Conservation (phyloP, 2,329 filamentous ascomycete species). For the Cladosporium sp. region DNA sequence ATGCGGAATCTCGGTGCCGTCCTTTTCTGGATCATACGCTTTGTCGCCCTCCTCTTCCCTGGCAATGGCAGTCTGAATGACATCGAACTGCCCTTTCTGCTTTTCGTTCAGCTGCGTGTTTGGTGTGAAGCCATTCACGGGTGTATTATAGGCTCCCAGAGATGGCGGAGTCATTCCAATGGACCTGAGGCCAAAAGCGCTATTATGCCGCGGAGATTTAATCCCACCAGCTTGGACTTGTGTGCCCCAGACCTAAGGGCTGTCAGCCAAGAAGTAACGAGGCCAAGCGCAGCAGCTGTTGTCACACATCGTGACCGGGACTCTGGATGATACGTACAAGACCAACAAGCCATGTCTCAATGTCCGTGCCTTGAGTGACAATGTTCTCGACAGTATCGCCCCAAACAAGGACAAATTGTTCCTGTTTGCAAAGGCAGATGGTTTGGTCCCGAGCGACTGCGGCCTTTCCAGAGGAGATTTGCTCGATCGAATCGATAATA, state of each 20-base stretch:
- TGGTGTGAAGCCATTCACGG: conserved; percentile 3
- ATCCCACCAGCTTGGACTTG: conserved; percentile 2
- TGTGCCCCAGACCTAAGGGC: conserved; percentile 6
- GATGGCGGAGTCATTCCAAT: not conserved
- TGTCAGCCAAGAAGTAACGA: not conserved
- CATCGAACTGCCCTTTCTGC: conserved; percentile 8
- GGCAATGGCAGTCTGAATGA: conserved; percentile 11
- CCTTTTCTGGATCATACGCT: conserved; percentile 10
- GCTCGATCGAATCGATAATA: conserved; percentile 8
- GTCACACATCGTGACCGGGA: not conserved
- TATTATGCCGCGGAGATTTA: conserved; percentile 7
- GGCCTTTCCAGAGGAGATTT: conserved; percentile 7
- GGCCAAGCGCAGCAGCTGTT: not conserved
- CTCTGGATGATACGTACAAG: conserved; percentile 2
- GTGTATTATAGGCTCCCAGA: conserved; percentile 1
- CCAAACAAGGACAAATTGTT: conserved; percentile 11
- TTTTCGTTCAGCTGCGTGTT: conserved; percentile 5
- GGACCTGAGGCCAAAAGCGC: not conserved
- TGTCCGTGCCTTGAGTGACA: conserved; percentile 6
- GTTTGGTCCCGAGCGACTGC: conserved; percentile 5
- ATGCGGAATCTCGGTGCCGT: conserved; percentile 7
- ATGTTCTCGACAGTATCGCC: conserved; percentile 12
- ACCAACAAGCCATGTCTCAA: conserved; percentile 11
- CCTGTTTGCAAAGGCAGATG: conserved; percentile 10
- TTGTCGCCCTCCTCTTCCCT: conserved; percentile 11